Base-by-base conservation (phyloP, 2,329 filamentous ascomycete species). In the Fusarium paranaense region DNA sequence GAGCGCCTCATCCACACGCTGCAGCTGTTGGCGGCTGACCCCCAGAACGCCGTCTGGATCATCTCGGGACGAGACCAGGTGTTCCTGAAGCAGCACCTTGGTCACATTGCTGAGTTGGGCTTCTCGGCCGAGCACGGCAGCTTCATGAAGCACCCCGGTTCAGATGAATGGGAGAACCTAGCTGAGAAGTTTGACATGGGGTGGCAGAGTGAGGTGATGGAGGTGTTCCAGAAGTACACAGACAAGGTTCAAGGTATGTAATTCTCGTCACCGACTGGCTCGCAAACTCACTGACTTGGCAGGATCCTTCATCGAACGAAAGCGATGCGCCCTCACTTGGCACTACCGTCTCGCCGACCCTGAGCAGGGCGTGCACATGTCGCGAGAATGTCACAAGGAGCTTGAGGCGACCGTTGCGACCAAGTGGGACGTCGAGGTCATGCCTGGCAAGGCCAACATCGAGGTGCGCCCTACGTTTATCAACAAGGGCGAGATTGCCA, bases 401-500 rank as follows among this genome's bases (percentile, higher is more conserved):
- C 89, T 99, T 18, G 93, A 97, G 81, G 86, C 88, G 6, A 94
- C 91, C 0, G 93, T 98, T 1, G 91, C 86, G 61, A 93, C 91
- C 80, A 91, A 91, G 73, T 98, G 93, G 90, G 95, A 98, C 57
- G 94, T 98, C 5, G 96, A 98, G 79, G 95, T 99, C 69, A 98
- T 98, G 95, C 90, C 92, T 0, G 97, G 97, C 78, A 99, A 98
- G 85, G 96, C 96, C 71, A 98, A 98, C 81, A 88, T 99, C 30
- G 97, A 99, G 83, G 96, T 98, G 35, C 92, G 97, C n/a, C 96
- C 96, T 32, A 95, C 92, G 1, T 98, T 97, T 79, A 95, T 99
- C 85, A 98, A 98, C 88, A 99, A 99, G 87, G 97, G 97, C 33
- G 95, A 97, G 83, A 98, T 98, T 74, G 94, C 92, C 18, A 95